Evolutionary conservation across 2,329 filamentous ascomycete species (phyloP).

Genomic region (Pseudopithomyces chartarum): DNA sequence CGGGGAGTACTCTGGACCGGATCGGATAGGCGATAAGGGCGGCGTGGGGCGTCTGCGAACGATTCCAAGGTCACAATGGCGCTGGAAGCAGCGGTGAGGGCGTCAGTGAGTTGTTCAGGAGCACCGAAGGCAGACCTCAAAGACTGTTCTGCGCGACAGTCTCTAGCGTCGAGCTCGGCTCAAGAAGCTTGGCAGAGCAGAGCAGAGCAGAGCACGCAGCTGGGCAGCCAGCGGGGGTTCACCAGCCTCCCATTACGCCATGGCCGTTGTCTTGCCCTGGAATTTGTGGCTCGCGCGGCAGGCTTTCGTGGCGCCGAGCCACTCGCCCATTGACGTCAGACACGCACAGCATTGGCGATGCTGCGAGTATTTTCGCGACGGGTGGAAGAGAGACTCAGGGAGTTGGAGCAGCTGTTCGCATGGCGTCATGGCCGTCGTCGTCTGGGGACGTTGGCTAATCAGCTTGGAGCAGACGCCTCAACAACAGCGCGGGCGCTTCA

Average conservation of each 20-base stretch:
- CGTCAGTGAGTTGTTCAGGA: slow-evolving; percentile 15
- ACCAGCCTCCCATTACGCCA: slow-evolving; percentile 3
- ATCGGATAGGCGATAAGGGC: slow-evolving; percentile 20
- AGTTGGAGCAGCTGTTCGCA: not conserved
- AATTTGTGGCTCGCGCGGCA: not conserved
- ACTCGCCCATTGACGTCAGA: slow-evolving; percentile 3
- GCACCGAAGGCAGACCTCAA: slow-evolving; percentile 18
- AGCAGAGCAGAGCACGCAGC: no score
- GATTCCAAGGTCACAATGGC: slow-evolving; percentile 15
- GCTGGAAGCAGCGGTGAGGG: slow-evolving; percentile 4
- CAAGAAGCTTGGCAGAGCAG: slow-evolving; percentile 1
- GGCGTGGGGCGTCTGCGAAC: slow-evolving; percentile 15
- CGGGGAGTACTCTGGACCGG: slow-evolving; percentile 18
- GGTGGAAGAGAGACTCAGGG: no score
- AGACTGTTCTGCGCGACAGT: not conserved
- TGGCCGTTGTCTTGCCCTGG: not conserved
- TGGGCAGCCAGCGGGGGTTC: not conserved
- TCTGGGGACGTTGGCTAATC: slow-evolving; percentile 6
- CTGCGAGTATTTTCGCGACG: not conserved
- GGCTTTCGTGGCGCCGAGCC: not conserved
- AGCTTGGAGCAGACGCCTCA: not conserved
- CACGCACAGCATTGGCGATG: not conserved
- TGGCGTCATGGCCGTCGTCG: slow-evolving; percentile 8
- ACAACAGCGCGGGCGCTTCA: no score
- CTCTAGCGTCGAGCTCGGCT: slow-evolving; percentile 10